Conservation (phyloP, 768 basidiomycete genomes). For the Lactarius indigo region DNA sequence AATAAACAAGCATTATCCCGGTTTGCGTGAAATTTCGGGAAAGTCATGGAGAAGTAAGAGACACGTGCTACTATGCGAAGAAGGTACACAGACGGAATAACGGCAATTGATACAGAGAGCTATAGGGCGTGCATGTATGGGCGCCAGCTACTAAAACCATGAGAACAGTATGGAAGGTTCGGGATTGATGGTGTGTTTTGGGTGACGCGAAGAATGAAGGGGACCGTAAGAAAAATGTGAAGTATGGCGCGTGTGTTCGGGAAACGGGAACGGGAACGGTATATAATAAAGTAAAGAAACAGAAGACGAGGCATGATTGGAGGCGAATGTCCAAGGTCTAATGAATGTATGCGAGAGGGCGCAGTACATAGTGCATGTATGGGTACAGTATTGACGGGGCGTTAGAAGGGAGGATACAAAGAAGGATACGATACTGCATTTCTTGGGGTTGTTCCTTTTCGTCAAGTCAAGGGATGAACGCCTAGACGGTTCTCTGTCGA, state of each 20-base stretch:
- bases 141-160: not conserved
- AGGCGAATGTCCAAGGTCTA: not conserved
- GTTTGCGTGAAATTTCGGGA: not conserved
- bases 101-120: not conserved
- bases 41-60: not conserved
- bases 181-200: conserved; percentile 1
- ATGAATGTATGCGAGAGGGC: conserved; percentile 1
- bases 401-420: not conserved
- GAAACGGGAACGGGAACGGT: not conserved
- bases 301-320: not conserved
- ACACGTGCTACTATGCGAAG: not conserved
- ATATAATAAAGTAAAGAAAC: not conserved
- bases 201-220: not conserved
- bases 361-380: not conserved
- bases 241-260: not conserved
- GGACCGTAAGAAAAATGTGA: not conserved
- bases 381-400: not conserved
- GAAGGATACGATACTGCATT: not conserved
- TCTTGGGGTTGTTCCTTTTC: not conserved
- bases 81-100: not conserved
- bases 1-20: not conserved
- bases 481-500: conserved; percentile 19
- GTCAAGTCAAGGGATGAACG: not conserved
- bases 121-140: not conserved
- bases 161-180: not conserved